Evolutionary conservation across 257 asterid species (phyloP), one percentile per base, ranked within the genome.

Genomic region (Solanum ossicruentum): DNA sequence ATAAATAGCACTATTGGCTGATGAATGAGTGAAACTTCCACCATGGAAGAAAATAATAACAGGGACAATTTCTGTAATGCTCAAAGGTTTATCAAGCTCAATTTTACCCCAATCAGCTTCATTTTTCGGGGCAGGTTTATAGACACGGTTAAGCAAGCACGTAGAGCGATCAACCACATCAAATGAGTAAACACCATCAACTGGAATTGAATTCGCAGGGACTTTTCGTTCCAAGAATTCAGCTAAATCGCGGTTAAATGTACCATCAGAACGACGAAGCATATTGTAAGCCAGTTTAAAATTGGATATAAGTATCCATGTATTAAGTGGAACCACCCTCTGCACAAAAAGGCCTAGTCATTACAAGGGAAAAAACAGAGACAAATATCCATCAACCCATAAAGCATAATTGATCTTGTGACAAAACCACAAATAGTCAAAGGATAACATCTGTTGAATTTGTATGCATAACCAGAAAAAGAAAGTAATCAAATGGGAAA

Each of bases 1-100:
- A 55, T 95, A 95, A 45, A 95, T 95, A 15, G 98, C 98, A 72
- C 94, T 95, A 20, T 94, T 94, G 81, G 94, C 96, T 0, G 98
- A 95, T 15, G 98, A 95, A 81, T 95, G 98, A 11, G 94, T 93
- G 18, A 95, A 95, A 88, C 98, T 95, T 17, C 98, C 98, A 6
- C 98, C 98, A 39, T 94, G 98, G 93, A 91, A 94, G 93, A 88
- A 95, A 8, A 95, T 63, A 32, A 95, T 91, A 0, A 95, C 98
- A 15, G 98, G 98, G 0, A 94, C 91, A n/a, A 91, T 47, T 23
- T 89, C 93, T 2, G 88, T 85, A 4, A 85, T 10, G 57, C 93
- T 94, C 58, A 94, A 55, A 28, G 98, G 98, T 70, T 88, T 90
- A 11, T 93, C 98, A 0, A 93, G 92, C 16, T 93, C 93, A 0